Evolutionary conservation across 352 stramenopile genomes (phyloP).

Genomic region (Phytopythium mirpurense): DNA sequence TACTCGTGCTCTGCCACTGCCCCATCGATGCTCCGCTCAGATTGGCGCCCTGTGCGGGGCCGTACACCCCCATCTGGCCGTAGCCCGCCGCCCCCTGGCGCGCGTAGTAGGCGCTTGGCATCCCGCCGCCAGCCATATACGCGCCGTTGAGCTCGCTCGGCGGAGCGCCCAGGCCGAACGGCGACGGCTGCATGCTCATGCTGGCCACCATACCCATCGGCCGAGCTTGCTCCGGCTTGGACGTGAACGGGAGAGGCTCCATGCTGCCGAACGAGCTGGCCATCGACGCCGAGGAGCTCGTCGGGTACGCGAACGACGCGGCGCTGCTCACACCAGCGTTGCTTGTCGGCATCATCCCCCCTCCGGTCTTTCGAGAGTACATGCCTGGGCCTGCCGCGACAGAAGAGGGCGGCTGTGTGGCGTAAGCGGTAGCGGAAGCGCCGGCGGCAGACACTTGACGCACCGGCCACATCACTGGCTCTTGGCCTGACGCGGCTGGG

Average conservation of each 20-base stretch:
- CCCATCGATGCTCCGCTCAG: background rate
- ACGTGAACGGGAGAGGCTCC: constrained; percentile 5
- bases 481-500: background rate
- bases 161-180: background rate
- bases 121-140: constrained; percentile 2
- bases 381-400: background rate
- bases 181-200: background rate
- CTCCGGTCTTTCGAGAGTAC: background rate
- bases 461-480: background rate
- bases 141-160: background rate
- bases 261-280: background rate
- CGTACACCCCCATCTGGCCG: background rate
- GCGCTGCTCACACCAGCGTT: background rate
- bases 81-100: background rate
- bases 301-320: background rate
- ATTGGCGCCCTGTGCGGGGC: background rate
- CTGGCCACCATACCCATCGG: constrained; percentile 2
- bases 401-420: background rate
- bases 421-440: background rate
- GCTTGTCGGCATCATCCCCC: constrained; percentile 3
- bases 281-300: background rate
- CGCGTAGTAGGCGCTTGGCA: background rate
- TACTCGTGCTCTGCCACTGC: constrained; percentile 4
- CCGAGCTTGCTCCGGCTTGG: constrained; percentile 1
- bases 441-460: background rate